These are phyloP conservation scores for Geotrichum macrosporum DNA, from an alignment of 1,139 yeast species.

Conservation along the genomic window DNA sequence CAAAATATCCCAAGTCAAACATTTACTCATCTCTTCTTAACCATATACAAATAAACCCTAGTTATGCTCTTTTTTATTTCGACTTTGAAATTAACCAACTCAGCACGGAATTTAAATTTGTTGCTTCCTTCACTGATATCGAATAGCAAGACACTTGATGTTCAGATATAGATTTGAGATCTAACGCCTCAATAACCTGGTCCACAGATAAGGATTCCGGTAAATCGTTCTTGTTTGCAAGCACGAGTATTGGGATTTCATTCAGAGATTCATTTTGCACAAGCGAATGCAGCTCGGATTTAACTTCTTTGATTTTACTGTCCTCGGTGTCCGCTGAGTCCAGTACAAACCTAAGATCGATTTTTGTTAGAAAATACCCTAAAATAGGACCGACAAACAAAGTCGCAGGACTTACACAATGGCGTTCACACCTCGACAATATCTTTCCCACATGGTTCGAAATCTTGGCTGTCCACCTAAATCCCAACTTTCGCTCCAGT, in stretches of 20 bases:
- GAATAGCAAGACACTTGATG: constrained; percentile 41
- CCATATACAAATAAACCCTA: too few relatives aligned
- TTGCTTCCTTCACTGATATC: constrained; percentile 40
- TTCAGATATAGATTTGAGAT: constrained; percentile 35
- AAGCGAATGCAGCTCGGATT: constrained; percentile 36
- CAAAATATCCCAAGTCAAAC: too few relatives aligned
- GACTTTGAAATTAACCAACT: constrained; percentile 37
- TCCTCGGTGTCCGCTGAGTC: constrained; percentile 38
- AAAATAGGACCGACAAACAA: too few relatives aligned
- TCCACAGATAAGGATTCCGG: constrained; percentile 37
- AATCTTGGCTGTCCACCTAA: constrained; percentile 43
- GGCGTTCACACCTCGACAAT: constrained; percentile 41
- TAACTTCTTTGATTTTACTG: constrained; percentile 33
- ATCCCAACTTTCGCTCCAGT: constrained; percentile 36
- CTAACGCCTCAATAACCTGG: constrained; percentile 35
- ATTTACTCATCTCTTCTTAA: too few relatives aligned
- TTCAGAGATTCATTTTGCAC: constrained; percentile 35
- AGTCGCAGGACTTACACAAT: constrained; percentile 32
- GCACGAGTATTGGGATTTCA: constrained; percentile 39
- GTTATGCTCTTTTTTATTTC: constrained; percentile 20
- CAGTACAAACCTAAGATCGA: constrained; percentile 37
- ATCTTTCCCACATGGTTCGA: constrained; percentile 43
- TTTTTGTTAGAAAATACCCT: too few relatives aligned
- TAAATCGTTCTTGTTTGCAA: constrained; percentile 41
- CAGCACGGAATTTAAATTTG: constrained; percentile 38